These are phyloP conservation scores for Phytopythium ostracodes DNA, from an alignment of 352 stramenopile species.

Conservation along the genomic window DNA sequence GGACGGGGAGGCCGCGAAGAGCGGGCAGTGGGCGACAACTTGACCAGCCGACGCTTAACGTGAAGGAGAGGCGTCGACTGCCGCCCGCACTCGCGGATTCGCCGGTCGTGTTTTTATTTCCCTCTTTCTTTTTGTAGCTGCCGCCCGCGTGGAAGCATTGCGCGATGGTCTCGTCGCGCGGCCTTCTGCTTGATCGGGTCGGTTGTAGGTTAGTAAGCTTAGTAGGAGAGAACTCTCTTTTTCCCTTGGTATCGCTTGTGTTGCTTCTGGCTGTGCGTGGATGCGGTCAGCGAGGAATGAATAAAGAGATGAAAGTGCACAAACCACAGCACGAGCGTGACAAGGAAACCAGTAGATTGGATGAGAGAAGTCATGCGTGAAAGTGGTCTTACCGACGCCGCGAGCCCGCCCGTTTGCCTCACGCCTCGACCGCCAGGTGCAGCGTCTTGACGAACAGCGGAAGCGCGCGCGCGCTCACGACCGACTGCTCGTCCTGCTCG, in stretches of 20 bases:
- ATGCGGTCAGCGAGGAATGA: background rate
- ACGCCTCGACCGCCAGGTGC: conserved; percentile 42
- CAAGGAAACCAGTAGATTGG: background rate
- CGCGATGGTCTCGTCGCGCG: background rate
- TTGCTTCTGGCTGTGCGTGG: conserved; percentile 10
- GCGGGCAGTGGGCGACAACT: background rate
- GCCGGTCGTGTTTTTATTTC: conserved; percentile 1
- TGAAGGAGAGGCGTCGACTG: background rate
- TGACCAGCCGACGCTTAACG: background rate
- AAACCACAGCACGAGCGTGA: background rate
- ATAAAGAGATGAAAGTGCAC: background rate
- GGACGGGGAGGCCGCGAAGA: background rate
- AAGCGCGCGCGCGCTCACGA: conserved; percentile 47
- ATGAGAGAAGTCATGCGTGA: background rate
- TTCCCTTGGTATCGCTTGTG: conserved; percentile 23
- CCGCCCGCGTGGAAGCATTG: conserved; percentile 3
- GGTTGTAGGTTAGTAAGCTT: conserved; percentile 5
- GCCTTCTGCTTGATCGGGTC: background rate
- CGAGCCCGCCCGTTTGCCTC: background rate
- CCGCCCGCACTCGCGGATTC: no score
- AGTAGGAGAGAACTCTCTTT: background rate
- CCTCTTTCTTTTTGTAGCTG: conserved; percentile 17
- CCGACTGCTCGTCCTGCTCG: conserved; percentile 37
- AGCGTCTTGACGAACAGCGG: conserved; percentile 78
- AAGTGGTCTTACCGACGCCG: conserved; percentile 6